These are phyloP conservation scores for Bullera alba DNA, from an alignment of 768 basidiomycete genomes.

Conservation along the genomic window DNA sequence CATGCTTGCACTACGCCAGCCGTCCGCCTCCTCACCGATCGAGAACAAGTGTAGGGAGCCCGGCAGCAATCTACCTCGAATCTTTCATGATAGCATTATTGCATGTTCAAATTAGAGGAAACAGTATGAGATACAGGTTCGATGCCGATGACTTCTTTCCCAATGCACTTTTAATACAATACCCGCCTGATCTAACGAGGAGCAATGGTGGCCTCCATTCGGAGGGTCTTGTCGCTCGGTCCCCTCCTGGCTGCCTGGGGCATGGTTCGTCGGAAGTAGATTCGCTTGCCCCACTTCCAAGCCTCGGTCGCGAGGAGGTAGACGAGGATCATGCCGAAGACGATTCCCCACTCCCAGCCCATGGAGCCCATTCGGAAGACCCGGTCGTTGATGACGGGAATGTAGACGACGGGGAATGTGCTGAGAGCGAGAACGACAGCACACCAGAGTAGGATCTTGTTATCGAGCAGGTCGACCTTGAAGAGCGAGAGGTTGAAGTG, in stretches of 20 bases:
- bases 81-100: no score
- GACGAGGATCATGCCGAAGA: constrained; percentile 40
- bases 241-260: constrained; percentile 1
- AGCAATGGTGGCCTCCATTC: constrained; percentile 34
- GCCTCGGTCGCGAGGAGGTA: constrained; percentile 34
- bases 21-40: no score
- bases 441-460: constrained; percentile 46
- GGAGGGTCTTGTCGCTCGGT: constrained; percentile 25
- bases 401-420: constrained; percentile 47
- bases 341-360: constrained; percentile 48
- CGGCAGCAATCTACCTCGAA: no score
- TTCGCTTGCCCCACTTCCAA: constrained; percentile 36
- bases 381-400: constrained; percentile 42
- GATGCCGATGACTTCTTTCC: no score
- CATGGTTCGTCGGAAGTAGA: constrained; percentile 8
- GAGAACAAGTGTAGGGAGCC: no score
- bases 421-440: constrained; percentile 39
- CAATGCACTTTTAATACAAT: no score
- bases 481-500: constrained; percentile 39
- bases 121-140: no score
- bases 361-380: constrained; percentile 46
- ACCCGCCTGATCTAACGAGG: no score
- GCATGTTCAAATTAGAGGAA: no score
- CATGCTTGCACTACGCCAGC: no score
- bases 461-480: constrained; percentile 43